Evolutionary conservation across 768 basidiomycete species (phyloP), one percentile per base, ranked within the genome.

Genomic region (Chalciporus sphaerocephalus): DNA sequence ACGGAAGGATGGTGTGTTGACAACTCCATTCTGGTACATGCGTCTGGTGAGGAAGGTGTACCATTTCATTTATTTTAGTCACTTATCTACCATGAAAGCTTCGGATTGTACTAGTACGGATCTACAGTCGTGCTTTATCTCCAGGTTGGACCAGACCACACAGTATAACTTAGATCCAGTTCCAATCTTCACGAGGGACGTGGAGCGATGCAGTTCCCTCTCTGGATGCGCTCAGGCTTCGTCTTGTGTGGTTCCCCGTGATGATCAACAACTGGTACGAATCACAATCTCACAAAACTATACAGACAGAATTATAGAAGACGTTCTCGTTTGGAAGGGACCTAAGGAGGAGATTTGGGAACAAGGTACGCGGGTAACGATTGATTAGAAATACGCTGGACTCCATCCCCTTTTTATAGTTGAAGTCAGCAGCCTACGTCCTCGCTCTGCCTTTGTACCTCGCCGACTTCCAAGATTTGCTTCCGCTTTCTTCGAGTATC

Each of bases 301-400:
- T 10, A 33, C 21, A 8, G 18, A 22, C 11, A 23, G n/a, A 18
- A 35, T 10, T 2, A 27, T 24, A 10, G 53, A 72, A 25, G 60
- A 69, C 32, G 69, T 80, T 1, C 63, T 92, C 4, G 59, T 92
- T 3, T 94, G 89, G 87, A 81, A 75, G 47, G 91, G 91, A 0
- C 80, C 86, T 5, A 67, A 65, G 8, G 55, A 54, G 15, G 87
- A 90, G 63, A 70, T 92, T 1, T 75, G 73, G 66, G 78, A 83
- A 42, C 74, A 85, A 73, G 80, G 86, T 83, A 51, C 22, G 69
- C 57, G n/a, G 39, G 27, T 52, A 42, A 22, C 7, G 16, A 16
- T 54, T 11, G 23, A 4, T 9, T 7, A 15, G 5, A 28, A 18
- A 24, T 16, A 7, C 20, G 4, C 15, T 20, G 17, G 18, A 10